Evolutionary conservation across 139 green algal species (phyloP).

Genomic region (Chlamydomonas sphaeroides): DNA sequence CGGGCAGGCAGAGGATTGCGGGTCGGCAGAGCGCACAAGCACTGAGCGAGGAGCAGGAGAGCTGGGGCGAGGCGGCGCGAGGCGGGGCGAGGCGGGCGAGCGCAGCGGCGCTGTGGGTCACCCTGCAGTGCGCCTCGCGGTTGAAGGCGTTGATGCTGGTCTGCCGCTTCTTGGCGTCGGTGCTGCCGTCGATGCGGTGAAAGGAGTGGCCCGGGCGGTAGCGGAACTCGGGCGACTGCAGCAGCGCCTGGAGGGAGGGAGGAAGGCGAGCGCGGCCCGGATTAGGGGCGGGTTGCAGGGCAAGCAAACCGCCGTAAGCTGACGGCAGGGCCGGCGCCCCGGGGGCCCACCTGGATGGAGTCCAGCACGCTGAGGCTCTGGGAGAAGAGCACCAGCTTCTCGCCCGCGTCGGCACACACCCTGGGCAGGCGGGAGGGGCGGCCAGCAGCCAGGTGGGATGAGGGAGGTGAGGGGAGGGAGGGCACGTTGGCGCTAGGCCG

Average conservation of each 20-base stretch:
- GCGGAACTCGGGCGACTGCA: background rate
- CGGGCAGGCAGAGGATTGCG: background rate
- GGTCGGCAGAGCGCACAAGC: too few species aligned
- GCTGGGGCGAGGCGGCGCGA: too few species aligned
- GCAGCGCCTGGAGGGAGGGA: background rate
- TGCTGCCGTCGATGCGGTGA: conserved; percentile 17
- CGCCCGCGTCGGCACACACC: conserved; percentile 4
- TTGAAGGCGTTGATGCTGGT: conserved; percentile 40
- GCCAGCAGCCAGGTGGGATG: too few species aligned
- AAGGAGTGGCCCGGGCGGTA: background rate
- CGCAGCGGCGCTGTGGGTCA: too few species aligned
- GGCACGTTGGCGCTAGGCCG: too few species aligned
- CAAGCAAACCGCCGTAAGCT: too few species aligned
- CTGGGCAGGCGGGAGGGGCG: background rate
- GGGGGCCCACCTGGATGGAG: conserved; percentile 29
- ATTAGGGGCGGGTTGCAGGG: too few species aligned
- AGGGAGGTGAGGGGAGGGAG: background rate
- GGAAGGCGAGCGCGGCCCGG: background rate
- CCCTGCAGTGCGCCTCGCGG: too few species aligned
- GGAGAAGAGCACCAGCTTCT: conserved; percentile 50
- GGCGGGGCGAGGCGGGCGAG: too few species aligned
- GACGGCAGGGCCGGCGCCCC: too few species aligned
- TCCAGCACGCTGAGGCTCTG: conserved; percentile 42
- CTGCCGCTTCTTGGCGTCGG: conserved; percentile 33
- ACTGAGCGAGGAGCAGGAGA: too few species aligned